These are phyloP conservation scores for Pythium rhizo-oryzae DNA, from an alignment of 352 stramenopile genomes.

Conservation along the genomic window DNA sequence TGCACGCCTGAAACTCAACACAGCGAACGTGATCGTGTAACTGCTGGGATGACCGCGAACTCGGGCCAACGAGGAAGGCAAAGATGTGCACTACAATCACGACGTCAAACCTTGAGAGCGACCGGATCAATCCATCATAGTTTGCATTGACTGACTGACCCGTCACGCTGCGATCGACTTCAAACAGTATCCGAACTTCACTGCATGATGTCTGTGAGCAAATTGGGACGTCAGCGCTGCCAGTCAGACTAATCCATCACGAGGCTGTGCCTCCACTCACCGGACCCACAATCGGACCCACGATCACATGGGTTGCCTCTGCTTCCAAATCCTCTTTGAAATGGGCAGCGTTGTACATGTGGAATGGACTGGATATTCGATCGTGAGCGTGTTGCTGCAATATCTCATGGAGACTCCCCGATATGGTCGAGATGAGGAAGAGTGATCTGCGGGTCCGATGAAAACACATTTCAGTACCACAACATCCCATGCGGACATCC, in stretches of 20 bases:
- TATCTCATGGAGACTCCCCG: conserved; percentile 36
- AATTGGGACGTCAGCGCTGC: too few species aligned
- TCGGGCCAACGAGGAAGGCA: conserved; percentile 32
- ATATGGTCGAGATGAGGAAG: conserved; percentile 42
- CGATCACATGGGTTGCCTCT: conserved; percentile 36
- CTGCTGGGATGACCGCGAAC: neutral
- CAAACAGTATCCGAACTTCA: conserved; percentile 34
- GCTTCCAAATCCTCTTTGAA: conserved; percentile 24
- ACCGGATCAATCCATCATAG: too few species aligned
- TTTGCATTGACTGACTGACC: conserved; percentile 14
- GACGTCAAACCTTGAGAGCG: too few species aligned
- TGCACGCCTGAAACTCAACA: conserved; percentile 14
- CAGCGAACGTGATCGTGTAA: neutral
- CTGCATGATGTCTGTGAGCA: neutral
- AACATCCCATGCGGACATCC: neutral
- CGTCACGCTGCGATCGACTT: conserved; percentile 31
- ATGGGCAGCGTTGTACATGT: conserved; percentile 39
- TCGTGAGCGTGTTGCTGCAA: conserved; percentile 28
- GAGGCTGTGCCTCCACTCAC: conserved; percentile 15
- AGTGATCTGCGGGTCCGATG: conserved; percentile 36
- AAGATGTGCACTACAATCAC: conserved; percentile 23
- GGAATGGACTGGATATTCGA: conserved; percentile 24
- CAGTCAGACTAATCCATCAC: too few species aligned
- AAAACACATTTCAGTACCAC: neutral
- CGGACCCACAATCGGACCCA: conserved; percentile 45